phyloP scores from a whole-genome alignment of 306 rosid species.

The Cucumis melo region DNA sequence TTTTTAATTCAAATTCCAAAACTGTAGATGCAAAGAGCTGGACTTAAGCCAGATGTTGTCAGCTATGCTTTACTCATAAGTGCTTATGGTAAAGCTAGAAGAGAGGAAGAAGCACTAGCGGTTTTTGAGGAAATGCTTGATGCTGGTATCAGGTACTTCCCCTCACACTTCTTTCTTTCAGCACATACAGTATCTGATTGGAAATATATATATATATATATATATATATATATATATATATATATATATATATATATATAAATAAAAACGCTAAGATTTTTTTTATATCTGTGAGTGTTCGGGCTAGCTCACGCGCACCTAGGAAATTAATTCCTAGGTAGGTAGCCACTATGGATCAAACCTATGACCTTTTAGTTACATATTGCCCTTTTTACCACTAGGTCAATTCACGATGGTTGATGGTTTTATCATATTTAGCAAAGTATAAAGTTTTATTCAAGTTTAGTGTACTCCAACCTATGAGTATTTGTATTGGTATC shows the following conservation, averaged over 20 bases:
- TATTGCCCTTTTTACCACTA: too few relatives aligned
- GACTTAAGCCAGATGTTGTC: slow-evolving; percentile 74
- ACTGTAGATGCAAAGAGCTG: slow-evolving; percentile 95
- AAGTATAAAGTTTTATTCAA: not conserved
- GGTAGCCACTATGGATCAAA: too few relatives aligned
- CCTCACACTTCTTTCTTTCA: not conserved
- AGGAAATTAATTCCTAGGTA: too few relatives aligned
- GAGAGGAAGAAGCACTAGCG: slow-evolving; percentile 95
- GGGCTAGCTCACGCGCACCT: too few relatives aligned
- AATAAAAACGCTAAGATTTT: too few relatives aligned
- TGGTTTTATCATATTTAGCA: not conserved
- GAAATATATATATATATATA: too few relatives aligned
- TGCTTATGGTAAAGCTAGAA: slow-evolving; percentile 95
- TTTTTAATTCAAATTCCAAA: slow-evolving; percentile 29
- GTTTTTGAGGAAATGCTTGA: slow-evolving; percentile 98
- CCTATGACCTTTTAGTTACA: too few relatives aligned
- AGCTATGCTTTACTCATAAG: slow-evolving; percentile 76
- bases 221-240: too few relatives aligned
- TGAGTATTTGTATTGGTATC: not conserved
- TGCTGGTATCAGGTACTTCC: slow-evolving; percentile 78
- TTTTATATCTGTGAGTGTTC: too few relatives aligned
- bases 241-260: too few relatives aligned
- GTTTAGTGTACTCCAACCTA: not conserved
- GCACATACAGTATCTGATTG: not conserved
- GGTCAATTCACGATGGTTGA: too few relatives aligned